A percentile compares a stretch with the other conserved stretches of the same genome.
phyloP scores from a whole-genome alignment of 805 yeast species.

The Starmerella potacharoeniae region DNA sequence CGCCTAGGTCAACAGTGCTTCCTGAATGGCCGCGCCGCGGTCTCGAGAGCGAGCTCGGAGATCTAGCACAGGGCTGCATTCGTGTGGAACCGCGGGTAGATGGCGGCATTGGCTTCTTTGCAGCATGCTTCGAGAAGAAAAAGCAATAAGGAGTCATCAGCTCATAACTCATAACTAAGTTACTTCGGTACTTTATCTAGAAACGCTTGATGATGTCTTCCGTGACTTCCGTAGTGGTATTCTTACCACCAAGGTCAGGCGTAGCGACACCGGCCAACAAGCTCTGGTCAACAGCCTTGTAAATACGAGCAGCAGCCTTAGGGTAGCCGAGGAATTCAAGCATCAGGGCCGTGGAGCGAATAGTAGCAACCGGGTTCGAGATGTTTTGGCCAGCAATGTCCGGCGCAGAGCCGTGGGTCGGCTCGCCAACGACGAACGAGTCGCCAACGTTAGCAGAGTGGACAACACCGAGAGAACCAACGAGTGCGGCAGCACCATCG shows the following conservation, averaged over 20 bases:
- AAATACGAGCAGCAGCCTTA: conserved; percentile 81
- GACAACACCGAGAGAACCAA: conserved; percentile 94
- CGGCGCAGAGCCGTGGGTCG: conserved; percentile 98
- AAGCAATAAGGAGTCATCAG: not conserved
- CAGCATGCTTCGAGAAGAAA: conserved; percentile 68
- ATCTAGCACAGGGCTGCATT: conserved; percentile 54
- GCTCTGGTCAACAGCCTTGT: conserved; percentile 90
- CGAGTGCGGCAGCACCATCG: conserved; percentile 97
- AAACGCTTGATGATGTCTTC: conserved; percentile 61
- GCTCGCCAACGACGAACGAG: conserved; percentile 93
- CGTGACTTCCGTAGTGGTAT: conserved; percentile 76
- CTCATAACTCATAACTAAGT: not conserved
- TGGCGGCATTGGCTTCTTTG: conserved; percentile 98
- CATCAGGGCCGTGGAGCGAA: conserved; percentile 94
- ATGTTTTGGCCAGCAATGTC: conserved; percentile 94
- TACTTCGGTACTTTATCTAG: not conserved
- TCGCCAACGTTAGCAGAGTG: conserved; percentile 98
- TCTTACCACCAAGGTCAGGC: conserved; percentile 90
- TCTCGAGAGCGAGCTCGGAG: conserved; percentile 48
- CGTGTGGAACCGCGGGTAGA: conserved; percentile 77
- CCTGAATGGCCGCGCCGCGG: conserved; percentile 89
- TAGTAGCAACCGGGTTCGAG: conserved; percentile 88
- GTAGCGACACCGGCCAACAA: conserved; percentile 70
- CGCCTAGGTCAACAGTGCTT: conserved; percentile 48
- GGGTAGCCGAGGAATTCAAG: conserved; percentile 90